phyloP scores from a whole-genome alignment of 164 flowering plant genomes.

The Liquidambar formosana region DNA sequence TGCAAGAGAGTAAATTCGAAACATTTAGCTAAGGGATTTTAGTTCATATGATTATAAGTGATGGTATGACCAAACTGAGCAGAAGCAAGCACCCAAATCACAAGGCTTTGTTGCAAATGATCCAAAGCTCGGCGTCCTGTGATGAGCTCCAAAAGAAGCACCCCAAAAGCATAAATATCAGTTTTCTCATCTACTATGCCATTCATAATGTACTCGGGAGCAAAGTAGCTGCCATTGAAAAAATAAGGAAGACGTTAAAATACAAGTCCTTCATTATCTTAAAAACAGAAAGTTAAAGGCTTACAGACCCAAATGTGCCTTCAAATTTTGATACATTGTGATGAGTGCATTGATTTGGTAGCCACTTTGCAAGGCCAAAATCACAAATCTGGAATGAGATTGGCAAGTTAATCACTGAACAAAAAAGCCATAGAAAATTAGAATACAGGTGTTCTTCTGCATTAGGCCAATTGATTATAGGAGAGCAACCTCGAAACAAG shows the following conservation, averaged over 20 bases:
- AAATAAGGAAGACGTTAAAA: neutral
- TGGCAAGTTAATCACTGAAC: neutral
- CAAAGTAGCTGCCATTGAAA: constrained; percentile 32
- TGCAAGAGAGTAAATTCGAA: constrained; percentile 9
- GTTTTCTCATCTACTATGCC: constrained; percentile 43
- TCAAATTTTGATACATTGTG: constrained; percentile 33
- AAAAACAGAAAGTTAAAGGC: neutral
- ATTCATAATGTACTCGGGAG: constrained; percentile 41
- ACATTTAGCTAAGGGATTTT: neutral
- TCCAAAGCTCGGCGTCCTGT: constrained; percentile 40
- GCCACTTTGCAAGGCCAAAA: constrained; percentile 42
- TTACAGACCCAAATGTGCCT: constrained; percentile 37
- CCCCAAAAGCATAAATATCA: constrained; percentile 36
- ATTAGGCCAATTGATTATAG: neutral
- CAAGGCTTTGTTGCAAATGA: constrained; percentile 26
- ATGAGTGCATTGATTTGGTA: constrained; percentile 37
- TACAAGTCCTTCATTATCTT: neutral
- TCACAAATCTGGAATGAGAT: constrained; percentile 33
- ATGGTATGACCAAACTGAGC: neutral
- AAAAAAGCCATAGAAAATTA: neutral
- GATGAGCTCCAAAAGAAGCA: constrained; percentile 37
- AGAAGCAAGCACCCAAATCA: constrained; percentile 30
- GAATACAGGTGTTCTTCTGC: neutral
- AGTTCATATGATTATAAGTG: neutral
- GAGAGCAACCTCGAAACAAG: neutral